Conservation (phyloP, 192 early-diverging fungal genomes). For the Neocallimastix lanati region DNA sequence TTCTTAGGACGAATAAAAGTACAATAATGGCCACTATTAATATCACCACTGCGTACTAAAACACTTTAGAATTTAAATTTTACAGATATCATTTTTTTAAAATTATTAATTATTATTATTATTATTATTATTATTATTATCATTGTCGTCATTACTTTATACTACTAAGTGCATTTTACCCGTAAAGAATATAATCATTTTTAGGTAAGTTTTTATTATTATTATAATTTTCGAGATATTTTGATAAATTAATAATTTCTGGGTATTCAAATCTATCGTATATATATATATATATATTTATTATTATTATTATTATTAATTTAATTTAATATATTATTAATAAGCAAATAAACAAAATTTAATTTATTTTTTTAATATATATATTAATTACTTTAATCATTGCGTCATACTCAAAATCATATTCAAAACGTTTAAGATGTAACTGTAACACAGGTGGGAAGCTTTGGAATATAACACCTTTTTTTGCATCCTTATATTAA, state of each 20-base stretch:
- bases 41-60: conserved; percentile 86
- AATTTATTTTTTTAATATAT: too few species aligned
- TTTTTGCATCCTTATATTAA: conserved; percentile 55
- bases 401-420: conserved; percentile 70
- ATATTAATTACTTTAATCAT: conserved; percentile 67
- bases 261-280: background rate
- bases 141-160: too few species aligned
- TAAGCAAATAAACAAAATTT: too few species aligned
- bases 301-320: too few species aligned
- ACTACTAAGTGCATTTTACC: background rate
- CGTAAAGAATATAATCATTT: background rate
- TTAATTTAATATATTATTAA: too few species aligned
- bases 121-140: too few species aligned
- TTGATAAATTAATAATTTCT: background rate
- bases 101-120: background rate
- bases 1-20: conserved; percentile 66
- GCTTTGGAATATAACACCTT: conserved; percentile 82
- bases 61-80: conserved; percentile 33
- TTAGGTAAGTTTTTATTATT: background rate
- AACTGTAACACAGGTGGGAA: conserved; percentile 90
- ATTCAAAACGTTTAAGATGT: conserved; percentile 95
- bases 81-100: background rate
- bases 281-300: too few species aligned
- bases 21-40: conserved; percentile 87
- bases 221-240: background rate